Evolutionary conservation across 768 basidiomycete genomes (phyloP).

Genomic region (Austroboletus festivus): DNA sequence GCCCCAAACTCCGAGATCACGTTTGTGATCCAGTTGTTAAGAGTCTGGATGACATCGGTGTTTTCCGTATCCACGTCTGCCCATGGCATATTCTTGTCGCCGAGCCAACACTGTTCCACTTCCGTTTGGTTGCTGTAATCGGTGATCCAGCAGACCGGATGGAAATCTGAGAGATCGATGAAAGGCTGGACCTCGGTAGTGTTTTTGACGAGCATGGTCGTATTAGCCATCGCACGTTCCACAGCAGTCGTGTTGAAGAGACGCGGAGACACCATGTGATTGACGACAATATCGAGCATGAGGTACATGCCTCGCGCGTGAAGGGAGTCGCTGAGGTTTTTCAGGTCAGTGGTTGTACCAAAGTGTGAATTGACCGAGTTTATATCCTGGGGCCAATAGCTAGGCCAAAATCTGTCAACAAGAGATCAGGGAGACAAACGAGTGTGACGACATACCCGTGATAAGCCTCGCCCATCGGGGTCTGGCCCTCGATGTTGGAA

Average conservation of each 20-base stretch:
- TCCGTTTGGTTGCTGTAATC: conserved; percentile 46
- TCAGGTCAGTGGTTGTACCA: conserved; percentile 50
- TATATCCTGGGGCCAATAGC: conserved; percentile 53
- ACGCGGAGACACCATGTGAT: conserved; percentile 49
- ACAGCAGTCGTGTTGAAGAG: conserved; percentile 26
- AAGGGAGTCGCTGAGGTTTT: conserved; percentile 42
- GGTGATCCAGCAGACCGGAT: conserved; percentile 39
- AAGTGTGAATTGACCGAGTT: conserved; percentile 50
- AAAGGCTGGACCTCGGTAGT: conserved; percentile 30
- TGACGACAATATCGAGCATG: conserved; percentile 63
- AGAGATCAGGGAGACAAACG: neutral
- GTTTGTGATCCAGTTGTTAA: conserved; percentile 46
- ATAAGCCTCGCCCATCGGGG: conserved; percentile 53
- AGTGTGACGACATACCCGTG: conserved; percentile 40
- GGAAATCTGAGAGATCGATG: conserved; percentile 36
- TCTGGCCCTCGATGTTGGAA: conserved; percentile 45
- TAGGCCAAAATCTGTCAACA: conserved; percentile 9
- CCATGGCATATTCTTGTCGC: conserved; percentile 50
- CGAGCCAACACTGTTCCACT: conserved; percentile 60
- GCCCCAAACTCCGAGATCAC: conserved; percentile 46
- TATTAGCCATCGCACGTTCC: conserved; percentile 13
- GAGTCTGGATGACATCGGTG: conserved; percentile 38
- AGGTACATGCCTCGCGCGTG: conserved; percentile 55
- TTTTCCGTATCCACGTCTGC: conserved; percentile 58
- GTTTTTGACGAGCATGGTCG: conserved; percentile 12